phyloP scores from a whole-genome alignment of 2,329 filamentous ascomycete genomes.

The Diaporthe longicolla region DNA sequence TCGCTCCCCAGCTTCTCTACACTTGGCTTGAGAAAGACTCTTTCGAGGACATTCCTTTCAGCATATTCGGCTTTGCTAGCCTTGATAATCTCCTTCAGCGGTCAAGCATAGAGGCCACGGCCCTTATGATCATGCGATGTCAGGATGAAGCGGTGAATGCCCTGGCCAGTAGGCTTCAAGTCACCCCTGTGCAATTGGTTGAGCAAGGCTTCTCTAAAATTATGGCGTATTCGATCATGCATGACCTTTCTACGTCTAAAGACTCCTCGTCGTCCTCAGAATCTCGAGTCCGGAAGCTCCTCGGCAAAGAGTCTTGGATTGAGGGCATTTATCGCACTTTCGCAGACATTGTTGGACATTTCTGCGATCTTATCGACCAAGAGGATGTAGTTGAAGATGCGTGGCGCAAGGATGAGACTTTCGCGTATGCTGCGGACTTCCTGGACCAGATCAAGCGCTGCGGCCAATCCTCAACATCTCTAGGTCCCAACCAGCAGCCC shows the following conservation, averaged over 20 bases:
- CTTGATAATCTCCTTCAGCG: constrained; percentile 78
- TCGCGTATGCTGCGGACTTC: constrained; percentile 72
- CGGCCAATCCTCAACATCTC: constrained; percentile 73
- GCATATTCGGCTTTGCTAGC: constrained; percentile 84
- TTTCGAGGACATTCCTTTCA: constrained; percentile 82
- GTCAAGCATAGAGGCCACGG: constrained; percentile 82
- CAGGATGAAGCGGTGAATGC: constrained; percentile 74
- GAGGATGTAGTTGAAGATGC: constrained; percentile 80
- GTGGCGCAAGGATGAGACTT: constrained; percentile 71
- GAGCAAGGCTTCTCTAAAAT: constrained; percentile 80
- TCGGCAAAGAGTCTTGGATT: constrained; percentile 77
- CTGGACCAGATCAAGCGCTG: constrained; percentile 79
- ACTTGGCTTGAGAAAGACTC: constrained; percentile 84
- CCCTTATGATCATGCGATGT: constrained; percentile 85
- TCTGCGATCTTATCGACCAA: constrained; percentile 84
- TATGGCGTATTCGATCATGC: constrained; percentile 86
- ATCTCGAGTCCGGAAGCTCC: constrained; percentile 74
- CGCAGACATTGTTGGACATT: constrained; percentile 80
- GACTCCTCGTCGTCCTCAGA: constrained; percentile 70
- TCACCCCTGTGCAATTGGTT: constrained; percentile 71
- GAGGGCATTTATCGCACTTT: constrained; percentile 78
- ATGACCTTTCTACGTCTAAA: constrained; percentile 72
- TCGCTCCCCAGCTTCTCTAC: constrained; percentile 89
- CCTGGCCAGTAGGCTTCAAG: constrained; percentile 71
- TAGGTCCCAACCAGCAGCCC: constrained; percentile 88